These are phyloP conservation scores for Xylaria sp. DNA, from an alignment of 2,329 filamentous ascomycete genomes.

Conservation along the genomic window DNA sequence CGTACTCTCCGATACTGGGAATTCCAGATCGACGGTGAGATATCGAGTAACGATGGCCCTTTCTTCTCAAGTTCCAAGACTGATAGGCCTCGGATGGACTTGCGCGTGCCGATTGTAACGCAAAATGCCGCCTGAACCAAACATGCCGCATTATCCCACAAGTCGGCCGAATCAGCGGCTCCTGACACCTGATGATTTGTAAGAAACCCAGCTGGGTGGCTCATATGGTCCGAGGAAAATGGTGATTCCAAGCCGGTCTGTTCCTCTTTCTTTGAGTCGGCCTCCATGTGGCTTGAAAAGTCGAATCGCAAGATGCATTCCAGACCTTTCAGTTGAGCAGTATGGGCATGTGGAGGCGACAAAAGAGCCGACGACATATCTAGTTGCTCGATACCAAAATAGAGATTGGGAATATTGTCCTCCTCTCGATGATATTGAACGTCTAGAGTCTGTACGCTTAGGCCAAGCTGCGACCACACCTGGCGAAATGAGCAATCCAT, in stretches of 20 bases:
- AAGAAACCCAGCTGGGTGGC: background rate
- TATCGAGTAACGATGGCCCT: constrained; percentile 34
- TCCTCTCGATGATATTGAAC: constrained; percentile 41
- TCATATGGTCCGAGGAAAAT: background rate
- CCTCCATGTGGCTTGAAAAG: background rate
- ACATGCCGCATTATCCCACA: constrained; percentile 25
- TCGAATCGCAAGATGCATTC: constrained; percentile 43
- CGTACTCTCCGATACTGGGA: constrained; percentile 36
- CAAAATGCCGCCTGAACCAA: constrained; percentile 32
- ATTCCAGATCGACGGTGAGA: constrained; percentile 41
- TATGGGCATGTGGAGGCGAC: constrained; percentile 46
- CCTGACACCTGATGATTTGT: background rate
- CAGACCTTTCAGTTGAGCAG: constrained; percentile 47
- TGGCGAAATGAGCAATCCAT: constrained; percentile 37
- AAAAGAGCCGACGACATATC: constrained; percentile 48
- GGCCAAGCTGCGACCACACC: constrained; percentile 48
- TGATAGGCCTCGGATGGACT: constrained; percentile 16
- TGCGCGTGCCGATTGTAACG: constrained; percentile 30
- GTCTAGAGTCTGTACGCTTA: constrained; percentile 42
- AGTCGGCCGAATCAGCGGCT: background rate
- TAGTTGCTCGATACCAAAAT: constrained; percentile 47
- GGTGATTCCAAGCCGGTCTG: background rate
- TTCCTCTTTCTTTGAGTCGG: background rate
- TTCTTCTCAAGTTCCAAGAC: constrained; percentile 8
- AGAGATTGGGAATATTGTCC: constrained; percentile 46